Conservation (phyloP, 495 filamentous ascomycete species). For the Rhypophila decipiens region DNA sequence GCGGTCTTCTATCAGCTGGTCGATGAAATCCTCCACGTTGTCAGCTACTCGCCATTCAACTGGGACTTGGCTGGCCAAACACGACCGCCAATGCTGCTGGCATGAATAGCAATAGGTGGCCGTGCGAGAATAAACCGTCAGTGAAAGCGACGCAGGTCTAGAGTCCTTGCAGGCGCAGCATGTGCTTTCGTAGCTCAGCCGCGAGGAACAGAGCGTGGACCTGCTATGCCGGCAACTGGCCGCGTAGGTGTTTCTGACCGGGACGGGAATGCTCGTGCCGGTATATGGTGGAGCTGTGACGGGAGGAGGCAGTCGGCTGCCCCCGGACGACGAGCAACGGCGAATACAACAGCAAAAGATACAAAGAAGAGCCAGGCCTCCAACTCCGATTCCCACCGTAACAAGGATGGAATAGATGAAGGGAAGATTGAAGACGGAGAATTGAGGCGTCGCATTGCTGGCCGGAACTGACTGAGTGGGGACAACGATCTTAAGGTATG, state of each 20-base stretch:
- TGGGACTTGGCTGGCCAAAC: background rate
- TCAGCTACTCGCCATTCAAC: background rate
- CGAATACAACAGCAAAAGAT: background rate
- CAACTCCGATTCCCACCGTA: background rate
- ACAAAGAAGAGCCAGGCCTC: background rate
- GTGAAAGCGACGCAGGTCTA: background rate
- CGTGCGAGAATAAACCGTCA: background rate
- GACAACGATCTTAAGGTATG: background rate
- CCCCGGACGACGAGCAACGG: background rate
- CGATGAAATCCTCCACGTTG: background rate
- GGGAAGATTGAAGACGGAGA: background rate
- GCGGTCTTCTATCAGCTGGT: background rate
- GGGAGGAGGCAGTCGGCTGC: background rate
- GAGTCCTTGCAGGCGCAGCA: background rate
- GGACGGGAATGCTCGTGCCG: background rate
- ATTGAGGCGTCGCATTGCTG: background rate
- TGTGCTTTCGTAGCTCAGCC: background rate
- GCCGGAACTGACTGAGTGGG: background rate
- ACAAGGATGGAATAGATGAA: background rate
- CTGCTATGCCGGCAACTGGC: background rate
- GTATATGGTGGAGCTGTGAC: background rate
- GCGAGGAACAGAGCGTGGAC: background rate
- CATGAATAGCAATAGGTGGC: background rate
- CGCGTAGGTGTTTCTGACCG: background rate
- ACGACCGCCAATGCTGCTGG: background rate